Conservation (phyloP, 139 green algal species). For the Axilococcus clingmanii region DNA sequence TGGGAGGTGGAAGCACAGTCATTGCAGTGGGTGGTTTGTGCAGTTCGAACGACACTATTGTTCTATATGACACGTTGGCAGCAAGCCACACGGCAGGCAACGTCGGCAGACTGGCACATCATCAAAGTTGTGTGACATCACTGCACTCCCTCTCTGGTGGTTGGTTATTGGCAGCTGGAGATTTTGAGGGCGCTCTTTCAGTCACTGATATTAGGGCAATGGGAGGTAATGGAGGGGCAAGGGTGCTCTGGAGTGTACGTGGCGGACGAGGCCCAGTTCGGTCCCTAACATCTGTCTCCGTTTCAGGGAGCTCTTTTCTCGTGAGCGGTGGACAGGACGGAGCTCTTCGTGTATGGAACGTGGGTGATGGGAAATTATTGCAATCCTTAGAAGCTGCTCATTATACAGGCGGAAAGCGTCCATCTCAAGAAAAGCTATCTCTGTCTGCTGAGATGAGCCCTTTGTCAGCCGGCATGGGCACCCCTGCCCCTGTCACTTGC, state of each 20-base stretch:
- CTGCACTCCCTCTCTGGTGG: conserved; percentile 26
- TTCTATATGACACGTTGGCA: conserved; percentile 50
- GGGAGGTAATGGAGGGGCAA: conserved; percentile 1
- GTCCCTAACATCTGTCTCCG: neutral
- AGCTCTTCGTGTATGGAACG: conserved; percentile 17
- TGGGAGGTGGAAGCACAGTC: conserved; percentile 58
- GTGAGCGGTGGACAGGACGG: conserved; percentile 10
- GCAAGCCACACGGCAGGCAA: conserved; percentile 8
- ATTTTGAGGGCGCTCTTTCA: conserved; percentile 42
- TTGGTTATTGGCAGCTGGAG: conserved; percentile 52
- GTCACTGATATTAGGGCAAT: conserved; percentile 61
- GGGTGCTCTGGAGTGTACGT: conserved; percentile 8
- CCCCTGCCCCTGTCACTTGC: conserved; percentile 28
- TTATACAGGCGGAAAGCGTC: neutral
- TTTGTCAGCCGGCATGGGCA: neutral
- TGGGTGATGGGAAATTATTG: conserved; percentile 18
- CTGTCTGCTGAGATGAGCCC: neutral
- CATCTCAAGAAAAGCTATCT: neutral
- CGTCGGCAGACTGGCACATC: conserved; percentile 32
- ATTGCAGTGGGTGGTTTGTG: conserved; percentile 40
- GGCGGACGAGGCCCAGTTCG: neutral
- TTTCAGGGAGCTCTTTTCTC: neutral
- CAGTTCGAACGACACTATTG: conserved; percentile 40
- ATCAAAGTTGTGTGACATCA: conserved; percentile 21
- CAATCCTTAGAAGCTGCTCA: conserved; percentile 27